Evolutionary conservation across 208 protist species (phyloP).

Genomic region (Naegleria gruberi): DNA sequence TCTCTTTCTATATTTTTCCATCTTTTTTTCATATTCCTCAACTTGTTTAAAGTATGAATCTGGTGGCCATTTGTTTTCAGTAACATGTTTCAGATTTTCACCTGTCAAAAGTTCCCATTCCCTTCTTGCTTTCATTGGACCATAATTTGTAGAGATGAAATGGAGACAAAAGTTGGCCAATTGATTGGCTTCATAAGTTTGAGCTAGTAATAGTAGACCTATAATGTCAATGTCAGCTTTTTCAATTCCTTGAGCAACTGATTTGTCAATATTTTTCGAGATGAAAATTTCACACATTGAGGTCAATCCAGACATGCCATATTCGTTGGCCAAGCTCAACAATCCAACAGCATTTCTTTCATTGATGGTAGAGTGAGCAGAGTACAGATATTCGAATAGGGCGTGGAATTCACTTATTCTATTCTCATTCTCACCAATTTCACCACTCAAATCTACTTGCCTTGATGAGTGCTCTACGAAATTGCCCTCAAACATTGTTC

Average conservation of each 20-base stretch:
- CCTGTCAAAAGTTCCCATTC: background rate
- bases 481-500: background rate
- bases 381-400: constrained; percentile 18
- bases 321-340: background rate
- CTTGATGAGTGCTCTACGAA: background rate
- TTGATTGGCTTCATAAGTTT: constrained; percentile 3
- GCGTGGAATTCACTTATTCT: background rate
- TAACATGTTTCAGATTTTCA: background rate
- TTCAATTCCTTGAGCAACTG: background rate
- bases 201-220: background rate
- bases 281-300: constrained; percentile 16
- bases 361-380: background rate
- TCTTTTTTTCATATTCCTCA: background rate
- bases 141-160: constrained; percentile 14
- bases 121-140: background rate
- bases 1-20: background rate
- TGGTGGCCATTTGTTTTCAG: constrained; percentile 4
- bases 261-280: constrained; percentile 11
- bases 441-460: background rate
- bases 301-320: background rate
- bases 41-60: background rate
- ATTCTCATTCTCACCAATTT: background rate
- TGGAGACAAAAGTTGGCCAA: constrained; percentile 9
- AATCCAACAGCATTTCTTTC: background rate
- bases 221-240: constrained; percentile 17